Base-by-base conservation (phyloP, 1,284 basidiomycete species). In the Austropuccinia psidii region DNA sequence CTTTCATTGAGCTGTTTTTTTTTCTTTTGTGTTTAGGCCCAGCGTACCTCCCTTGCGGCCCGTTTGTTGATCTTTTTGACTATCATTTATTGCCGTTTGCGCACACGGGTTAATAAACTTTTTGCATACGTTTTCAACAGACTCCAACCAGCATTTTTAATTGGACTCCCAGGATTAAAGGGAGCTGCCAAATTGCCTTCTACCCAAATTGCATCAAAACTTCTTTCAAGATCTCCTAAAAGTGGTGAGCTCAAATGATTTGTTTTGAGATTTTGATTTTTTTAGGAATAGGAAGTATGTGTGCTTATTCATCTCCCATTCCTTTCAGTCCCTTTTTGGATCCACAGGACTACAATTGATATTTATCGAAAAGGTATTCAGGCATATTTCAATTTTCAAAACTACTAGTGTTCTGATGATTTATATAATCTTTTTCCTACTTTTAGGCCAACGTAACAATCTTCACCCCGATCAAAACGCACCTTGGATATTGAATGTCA, bases 171-270 rank as follows among this genome's bases (percentile, higher is more conserved):
- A n/a, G n/a, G n/a, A n/a, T n/a, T n/a, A 19, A 45, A 45, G 41
- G n/a, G 83, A 4, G 90, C 90, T 79, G 93, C 91, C 9, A 89
- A 92, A 76, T 95, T 92, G 74, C 94, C 91, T 77, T 84, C 83
- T 4, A 92, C 93, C 69, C 93, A 92, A 77, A 91, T 94, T 4
- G 91, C 91, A 29, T 91, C 91, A 75, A 91, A 66, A 2, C 77
- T 75, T 31, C 74, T 68, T n/a, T n/a, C n/a, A n/a, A n/a, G n/a
- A n/a, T n/a, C n/a, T n/a, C n/a, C n/a, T n/a, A n/a, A n/a, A n/a
- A n/a, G n/a, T n/a, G n/a, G n/a, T n/a, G n/a, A n/a, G n/a, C n/a
- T n/a, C n/a, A n/a, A n/a, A n/a, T n/a, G n/a, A n/a, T n/a, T n/a
- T n/a, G n/a, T n/a, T n/a, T n/a, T n/a, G n/a, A n/a, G n/a, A n/a